Evolutionary conservation across 768 basidiomycete species (phyloP).

Genomic region (Naganishia onofrii): DNA sequence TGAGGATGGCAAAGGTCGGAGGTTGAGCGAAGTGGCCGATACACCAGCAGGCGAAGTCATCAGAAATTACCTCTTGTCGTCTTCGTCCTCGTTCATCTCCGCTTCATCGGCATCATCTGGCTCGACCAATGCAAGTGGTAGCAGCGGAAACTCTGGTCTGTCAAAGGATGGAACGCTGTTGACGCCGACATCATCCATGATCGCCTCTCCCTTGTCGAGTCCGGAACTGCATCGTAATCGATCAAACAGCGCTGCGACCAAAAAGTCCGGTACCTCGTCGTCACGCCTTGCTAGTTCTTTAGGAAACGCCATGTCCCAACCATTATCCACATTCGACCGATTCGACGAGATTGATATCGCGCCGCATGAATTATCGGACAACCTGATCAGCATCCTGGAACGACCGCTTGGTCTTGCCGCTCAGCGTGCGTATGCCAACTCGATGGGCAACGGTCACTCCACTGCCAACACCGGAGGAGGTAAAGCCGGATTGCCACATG

Average conservation of each 20-base stretch:
- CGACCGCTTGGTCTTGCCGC: conserved; percentile 15
- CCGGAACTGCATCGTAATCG: conserved; percentile 7
- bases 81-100: conserved; percentile 18
- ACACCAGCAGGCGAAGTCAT: conserved; percentile 6
- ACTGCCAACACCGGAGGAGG: background rate
- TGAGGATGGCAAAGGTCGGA: background rate
- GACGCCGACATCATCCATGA: conserved; percentile 10
- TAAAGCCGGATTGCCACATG: background rate
- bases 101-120: conserved; percentile 4
- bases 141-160: background rate
- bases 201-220: conserved; percentile 3
- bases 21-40: background rate
- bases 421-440: conserved; percentile 10
- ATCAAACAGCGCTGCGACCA: background rate
- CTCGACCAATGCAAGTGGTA: background rate
- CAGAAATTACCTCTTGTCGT: conserved; percentile 10
- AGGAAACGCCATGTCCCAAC: conserved; percentile 8
- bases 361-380: conserved; percentile 19
- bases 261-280: background rate
- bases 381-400: conserved; percentile 29
- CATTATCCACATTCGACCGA: conserved; percentile 11
- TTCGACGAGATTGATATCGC: conserved; percentile 18
- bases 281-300: conserved; percentile 2
- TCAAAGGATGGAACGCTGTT: background rate
- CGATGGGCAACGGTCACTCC: background rate